Conservation (phyloP, 208 protist species). For the Wallacemonas sp. region DNA sequence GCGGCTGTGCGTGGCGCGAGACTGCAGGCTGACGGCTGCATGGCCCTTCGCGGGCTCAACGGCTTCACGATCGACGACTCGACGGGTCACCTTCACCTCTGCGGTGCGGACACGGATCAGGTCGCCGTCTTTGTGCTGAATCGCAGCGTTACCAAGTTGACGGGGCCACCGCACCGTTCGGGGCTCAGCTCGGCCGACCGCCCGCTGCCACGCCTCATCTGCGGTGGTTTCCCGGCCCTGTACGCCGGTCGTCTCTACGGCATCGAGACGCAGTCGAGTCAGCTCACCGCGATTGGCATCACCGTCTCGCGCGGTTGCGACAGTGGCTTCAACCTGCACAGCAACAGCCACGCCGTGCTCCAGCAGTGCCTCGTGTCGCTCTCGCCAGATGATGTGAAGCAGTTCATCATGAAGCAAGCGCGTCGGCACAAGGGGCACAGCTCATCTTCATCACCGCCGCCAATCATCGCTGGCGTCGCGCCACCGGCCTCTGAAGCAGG, state of each 20-base stretch:
- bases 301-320: constrained; percentile 44
- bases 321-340: constrained; percentile 69
- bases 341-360: constrained; percentile 33
- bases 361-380: constrained; percentile 52
- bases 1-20: constrained; percentile 44
- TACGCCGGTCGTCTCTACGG: constrained; percentile 53
- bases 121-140: constrained; percentile 68
- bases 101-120: constrained; percentile 59
- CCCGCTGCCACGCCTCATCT: constrained; percentile 31
- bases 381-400: constrained; percentile 16
- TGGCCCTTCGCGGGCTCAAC: constrained; percentile 58
- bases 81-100: constrained; percentile 36
- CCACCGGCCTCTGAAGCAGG: neutral
- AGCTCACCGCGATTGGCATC: constrained; percentile 44
- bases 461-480: too few species aligned
- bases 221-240: constrained; percentile 44
- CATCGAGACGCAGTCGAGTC: constrained; percentile 54
- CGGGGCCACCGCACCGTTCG: constrained; percentile 41
- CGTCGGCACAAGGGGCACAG: neutral
- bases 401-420: constrained; percentile 18
- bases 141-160: constrained; percentile 27
- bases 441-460: too few species aligned
- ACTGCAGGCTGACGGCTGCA: constrained; percentile 41
- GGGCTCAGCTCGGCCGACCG: constrained; percentile 27
- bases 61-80: constrained; percentile 71